Base-by-base conservation (phyloP, 1,284 basidiomycete genomes). In the Tilletiaria anomala region DNA sequence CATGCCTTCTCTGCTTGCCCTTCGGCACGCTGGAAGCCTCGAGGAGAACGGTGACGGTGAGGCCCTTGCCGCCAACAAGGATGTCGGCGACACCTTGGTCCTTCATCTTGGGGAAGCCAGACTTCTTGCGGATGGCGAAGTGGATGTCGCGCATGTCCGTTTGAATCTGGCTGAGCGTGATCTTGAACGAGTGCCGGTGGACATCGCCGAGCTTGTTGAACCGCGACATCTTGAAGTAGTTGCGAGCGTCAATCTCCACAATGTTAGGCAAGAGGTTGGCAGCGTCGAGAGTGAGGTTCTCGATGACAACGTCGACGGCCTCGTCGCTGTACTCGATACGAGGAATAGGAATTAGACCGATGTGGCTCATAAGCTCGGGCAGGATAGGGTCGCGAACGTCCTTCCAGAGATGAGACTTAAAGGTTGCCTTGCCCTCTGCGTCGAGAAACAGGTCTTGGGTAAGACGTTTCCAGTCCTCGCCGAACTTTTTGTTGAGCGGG, bases 41-140 rank as follows among this genome's bases (percentile, higher is more conserved):
- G 35, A 76, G 73, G 2, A 78, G 56, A 32, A 72, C 47, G 5
- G 51, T 54, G 32, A 60, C 52, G 26, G 74, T 79, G 33, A 86
- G 66, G 2, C 83, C 83, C 40, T 78, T 70, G 17, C 89, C 88
- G 23, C 83, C 82, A 38, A 96, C 71, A 43, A 88, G 67, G 8
- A 96, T 80, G 65, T 96, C 91, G 16, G 88, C 88, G 22, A 91
- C 69, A 52, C 89, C 91, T n/a, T 78, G 79, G 71, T 96, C 91
- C 34, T 71, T 76, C 63, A 93, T 70, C 73, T 81, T 83, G 8
- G 80, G 78, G 58, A 84, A 75, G 4, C 83, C 83, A 0, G 71
- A 63, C 36, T 72, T 54, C 48, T 65, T 65, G 40, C 56, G 51
- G 47, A 61, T 54, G 42, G 81, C 86, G 68, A 93, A 91, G 11